A percentile compares a stretch with the other conserved stretches of the same genome.
Conservation (phyloP, 345 rosid species). For the Eucalyptus pumila region DNA sequence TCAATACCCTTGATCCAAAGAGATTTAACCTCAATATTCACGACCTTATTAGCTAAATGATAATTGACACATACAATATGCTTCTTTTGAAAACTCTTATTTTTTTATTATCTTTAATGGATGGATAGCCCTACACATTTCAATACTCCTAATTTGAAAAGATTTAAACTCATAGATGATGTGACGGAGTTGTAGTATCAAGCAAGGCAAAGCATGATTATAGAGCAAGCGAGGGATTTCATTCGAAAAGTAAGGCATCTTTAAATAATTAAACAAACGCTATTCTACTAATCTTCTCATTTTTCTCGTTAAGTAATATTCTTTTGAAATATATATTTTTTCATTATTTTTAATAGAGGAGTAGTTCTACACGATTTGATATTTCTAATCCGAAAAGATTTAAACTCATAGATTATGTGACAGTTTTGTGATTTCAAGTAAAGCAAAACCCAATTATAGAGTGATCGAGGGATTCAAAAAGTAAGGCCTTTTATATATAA, state of each 20-base stretch:
- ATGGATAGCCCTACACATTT: background rate
- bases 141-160: background rate
- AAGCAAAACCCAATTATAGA: background rate
- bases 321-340: background rate
- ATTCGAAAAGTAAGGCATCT: no score
- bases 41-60: background rate
- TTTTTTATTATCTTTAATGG: no score
- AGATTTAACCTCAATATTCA: background rate
- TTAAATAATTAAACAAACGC: no score
- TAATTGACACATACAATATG: accelerated
- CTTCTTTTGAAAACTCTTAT: background rate
- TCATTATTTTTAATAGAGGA: background rate
- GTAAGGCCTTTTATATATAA: background rate
- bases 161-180: background rate
- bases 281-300: background rate
- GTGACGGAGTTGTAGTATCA: background rate
- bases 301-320: background rate
- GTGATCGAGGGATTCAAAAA: background rate
- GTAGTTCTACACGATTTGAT: background rate
- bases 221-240: background rate
- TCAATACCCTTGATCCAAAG: no score
- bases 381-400: background rate
- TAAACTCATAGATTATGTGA: background rate
- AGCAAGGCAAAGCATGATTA: background rate
- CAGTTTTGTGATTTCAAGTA: background rate